A percentile compares a stretch with the other conserved stretches of the same genome.
Evolutionary conservation across 345 rosid genomes (phyloP).

Genomic region (Anacardium occidentale): DNA sequence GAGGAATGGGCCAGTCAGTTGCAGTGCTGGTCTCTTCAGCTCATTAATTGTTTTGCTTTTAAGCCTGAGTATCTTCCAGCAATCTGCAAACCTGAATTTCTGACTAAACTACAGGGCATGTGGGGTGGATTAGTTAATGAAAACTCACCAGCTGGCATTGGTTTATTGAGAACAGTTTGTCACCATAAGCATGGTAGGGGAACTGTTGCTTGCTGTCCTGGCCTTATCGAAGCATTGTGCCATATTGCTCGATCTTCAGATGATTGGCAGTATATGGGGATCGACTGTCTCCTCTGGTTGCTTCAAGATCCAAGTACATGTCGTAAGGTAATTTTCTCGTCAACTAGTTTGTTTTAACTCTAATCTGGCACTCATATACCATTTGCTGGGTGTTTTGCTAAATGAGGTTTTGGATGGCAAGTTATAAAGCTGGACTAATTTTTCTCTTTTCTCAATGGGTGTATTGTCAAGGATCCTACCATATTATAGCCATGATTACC

Average conservation of each 20-base stretch:
- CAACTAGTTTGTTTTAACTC: background rate
- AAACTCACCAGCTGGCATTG: conserved; percentile 98
- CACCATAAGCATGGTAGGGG: conserved; percentile 94
- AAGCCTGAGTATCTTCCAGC: conserved; percentile 93
- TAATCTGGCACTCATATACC: background rate
- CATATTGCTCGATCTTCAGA: conserved; percentile 95
- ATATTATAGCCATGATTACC: background rate
- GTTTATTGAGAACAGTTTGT: conserved; percentile 89
- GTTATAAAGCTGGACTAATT: background rate
- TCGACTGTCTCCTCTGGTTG: conserved; percentile 97
- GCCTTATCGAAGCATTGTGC: conserved; percentile 84
- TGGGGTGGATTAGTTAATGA: conserved; percentile 99
- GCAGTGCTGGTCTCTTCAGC: conserved; percentile 99
- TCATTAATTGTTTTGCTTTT: conserved; percentile 98
- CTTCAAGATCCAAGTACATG: conserved; percentile 89
- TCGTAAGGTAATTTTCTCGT: conserved; percentile 54
- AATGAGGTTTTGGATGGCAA: background rate
- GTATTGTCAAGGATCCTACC: background rate
- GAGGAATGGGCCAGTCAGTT: conserved; percentile 99
- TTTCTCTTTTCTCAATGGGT: background rate
- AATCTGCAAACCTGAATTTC: conserved; percentile 86
- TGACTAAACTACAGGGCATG: conserved; percentile 88
- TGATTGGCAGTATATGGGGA: conserved; percentile 99
- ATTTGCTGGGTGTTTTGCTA: background rate
- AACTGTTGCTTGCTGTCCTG: conserved; percentile 82